Base-by-base conservation (phyloP, 129 eudicot species). In the Centrapalus pauciflorus region DNA sequence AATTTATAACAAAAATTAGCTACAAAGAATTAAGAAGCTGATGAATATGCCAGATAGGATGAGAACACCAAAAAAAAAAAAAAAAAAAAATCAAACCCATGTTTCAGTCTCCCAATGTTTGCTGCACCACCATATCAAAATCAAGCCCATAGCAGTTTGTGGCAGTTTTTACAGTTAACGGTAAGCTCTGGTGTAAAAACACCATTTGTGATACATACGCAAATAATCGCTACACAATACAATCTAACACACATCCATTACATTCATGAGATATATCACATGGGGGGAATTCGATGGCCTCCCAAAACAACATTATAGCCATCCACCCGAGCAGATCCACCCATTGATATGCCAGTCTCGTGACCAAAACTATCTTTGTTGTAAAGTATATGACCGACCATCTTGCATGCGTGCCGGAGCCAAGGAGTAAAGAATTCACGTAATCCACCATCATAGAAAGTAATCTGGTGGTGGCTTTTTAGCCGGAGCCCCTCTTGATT, bases 381-480 rank as follows among this genome's bases (percentile, higher is more conserved):
- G 65, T 52, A 40, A 64, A 73, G 55, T 40, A 37, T 73, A 40
- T 46, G 25, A 16, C 37, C 56, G 25, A 16, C 37, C 64, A 51
- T 25, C 64, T 50, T 40, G 55, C 24, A 41, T 41, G 69, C 16
- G 32, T 37, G 32, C n/a, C 7, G 60, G 41, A 30, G 12, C 62
- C 62, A 67, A 35, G n/a, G 51, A 54, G 23, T 38, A 25, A 62
- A 37, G 51, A 8, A 10, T 45, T 61, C 13, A 43, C 5, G 59
- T 43, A 70, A 57, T 45, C 58, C 67, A 5, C 7, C 2, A 21
- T 83, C 83, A 88, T 29, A 88, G 83, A 72, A 88, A 88, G 79
- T 88, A 88, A 78, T 88, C 96, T 1, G 93, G 96, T 55, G 94
- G 76, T 11, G 96, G 87, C 76, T 74, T 89, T 77, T 81, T 89